Conservation (phyloP, 352 stramenopile genomes). For the Phytophthora idaei region DNA sequence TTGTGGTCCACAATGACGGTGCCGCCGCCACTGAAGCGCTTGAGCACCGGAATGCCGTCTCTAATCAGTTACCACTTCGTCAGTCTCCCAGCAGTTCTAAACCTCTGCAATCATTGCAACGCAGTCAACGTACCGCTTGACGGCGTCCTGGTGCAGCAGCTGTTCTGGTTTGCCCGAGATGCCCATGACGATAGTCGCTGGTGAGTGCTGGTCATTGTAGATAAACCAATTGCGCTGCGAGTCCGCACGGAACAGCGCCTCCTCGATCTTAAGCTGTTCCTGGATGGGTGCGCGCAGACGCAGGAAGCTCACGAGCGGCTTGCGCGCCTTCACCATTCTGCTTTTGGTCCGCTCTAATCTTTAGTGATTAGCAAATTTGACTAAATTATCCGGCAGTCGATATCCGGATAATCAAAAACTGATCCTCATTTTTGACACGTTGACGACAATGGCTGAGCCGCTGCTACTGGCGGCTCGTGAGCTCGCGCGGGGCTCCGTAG, state of each 20-base stretch:
- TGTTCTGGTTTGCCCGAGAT: conserved; percentile 94
- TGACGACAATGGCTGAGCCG: conserved; percentile 24
- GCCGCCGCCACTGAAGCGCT: conserved; percentile 96
- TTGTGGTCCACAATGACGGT: conserved; percentile 97
- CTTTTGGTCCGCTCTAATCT: background rate
- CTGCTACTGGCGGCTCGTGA: conserved; percentile 48
- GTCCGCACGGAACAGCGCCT: conserved; percentile 93
- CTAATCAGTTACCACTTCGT: conserved; percentile 30
- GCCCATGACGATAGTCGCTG: conserved; percentile 93
- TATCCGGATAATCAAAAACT: conserved; percentile 10
- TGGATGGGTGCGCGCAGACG: conserved; percentile 73
- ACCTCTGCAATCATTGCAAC: conserved; percentile 1
- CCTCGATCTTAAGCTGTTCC: conserved; percentile 91
- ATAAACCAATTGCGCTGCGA: conserved; percentile 83
- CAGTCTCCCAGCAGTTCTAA: background rate
- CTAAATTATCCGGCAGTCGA: conserved; percentile 1
- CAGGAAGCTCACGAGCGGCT: conserved; percentile 74
- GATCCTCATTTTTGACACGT: conserved; percentile 30
- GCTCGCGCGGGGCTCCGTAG: conserved; percentile 27
- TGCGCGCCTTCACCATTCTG: conserved; percentile 26
- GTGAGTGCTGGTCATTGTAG: conserved; percentile 70
- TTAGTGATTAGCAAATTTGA: background rate
- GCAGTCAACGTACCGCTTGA: conserved; percentile 68
- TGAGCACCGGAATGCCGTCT: conserved; percentile 87
- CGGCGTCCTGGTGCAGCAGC: conserved; percentile 85